Base-by-base conservation (phyloP, 495 filamentous ascomycete genomes). In the Lentithecium fluviatile region DNA sequence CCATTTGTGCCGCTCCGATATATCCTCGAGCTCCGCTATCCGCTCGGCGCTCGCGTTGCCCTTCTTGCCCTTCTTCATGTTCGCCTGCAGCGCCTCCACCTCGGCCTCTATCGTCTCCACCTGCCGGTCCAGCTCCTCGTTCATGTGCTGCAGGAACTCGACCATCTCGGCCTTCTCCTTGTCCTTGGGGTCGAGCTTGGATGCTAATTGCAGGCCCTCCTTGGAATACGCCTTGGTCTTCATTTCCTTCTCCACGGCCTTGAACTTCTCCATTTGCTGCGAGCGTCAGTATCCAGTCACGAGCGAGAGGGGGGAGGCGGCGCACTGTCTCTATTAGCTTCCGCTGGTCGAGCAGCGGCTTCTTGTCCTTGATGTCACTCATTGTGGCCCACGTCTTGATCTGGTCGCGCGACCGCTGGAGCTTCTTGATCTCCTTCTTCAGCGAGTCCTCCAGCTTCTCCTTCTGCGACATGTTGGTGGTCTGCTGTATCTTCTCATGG, bases 181-280 rank as follows among this genome's bases (percentile, higher is more conserved):
- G 70, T 97, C 93, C 70, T 88, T 94, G 1, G 94, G 94, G 76
- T 98, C 94, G 43, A 97, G 80, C 73, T 96, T 92, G 46, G 91
- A 87, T 1, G 90, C 90, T 46, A 91, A 87, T 43, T 87, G 90
- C 45, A 98, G 76, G 36, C 94, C 94, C 75, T 97, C 95, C 80
- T 98, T 97, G 38, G 95, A 97, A 74, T 95, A 98, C 57, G 94
- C 93, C 76, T 98, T 98, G 47, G 94, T 98, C 78, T 98, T 98
- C 93, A 98, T 97, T 73, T 96, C 94, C 79, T 98, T 98, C 77
- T 98, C 94, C n/a, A 98, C 94, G 23, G 91, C 92, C 80, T 98
- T 98, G 83, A 98, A 98, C 68, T 89, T 89, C 76, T 98, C 94
- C 94, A 98, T 98, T 86, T 95, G 90, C 95, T 73, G 60, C 74